phyloP scores from a whole-genome alignment of 148 eudicot species.

The Cornus kousa region DNA sequence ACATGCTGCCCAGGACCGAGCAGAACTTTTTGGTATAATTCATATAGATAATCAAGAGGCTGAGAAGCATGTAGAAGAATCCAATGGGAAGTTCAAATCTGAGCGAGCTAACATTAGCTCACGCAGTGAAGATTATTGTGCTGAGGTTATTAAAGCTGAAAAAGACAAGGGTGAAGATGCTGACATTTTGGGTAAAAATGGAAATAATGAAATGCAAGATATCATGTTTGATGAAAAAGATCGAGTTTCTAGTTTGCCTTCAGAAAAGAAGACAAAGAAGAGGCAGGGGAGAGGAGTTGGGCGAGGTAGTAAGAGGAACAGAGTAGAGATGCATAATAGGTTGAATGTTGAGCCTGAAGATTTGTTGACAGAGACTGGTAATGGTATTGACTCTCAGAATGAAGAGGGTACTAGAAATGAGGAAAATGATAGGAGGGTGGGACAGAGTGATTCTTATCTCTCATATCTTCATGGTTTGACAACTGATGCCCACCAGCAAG shows the following conservation, averaged over 20 bases:
- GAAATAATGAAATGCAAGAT: conserved; percentile 1
- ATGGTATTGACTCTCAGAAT: conserved; percentile 5
- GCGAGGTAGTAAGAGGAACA: not conserved
- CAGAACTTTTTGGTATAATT: conserved; percentile 31
- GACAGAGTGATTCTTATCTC: conserved; percentile 2
- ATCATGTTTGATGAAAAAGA: not conserved
- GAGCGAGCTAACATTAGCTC: not conserved
- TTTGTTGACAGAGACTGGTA: not conserved
- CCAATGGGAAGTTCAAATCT: conserved; percentile 7
- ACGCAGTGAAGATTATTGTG: not conserved
- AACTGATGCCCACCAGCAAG: not conserved
- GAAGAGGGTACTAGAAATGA: conserved; percentile 8
- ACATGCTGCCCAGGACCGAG: conserved; percentile 40
- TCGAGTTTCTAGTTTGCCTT: conserved; percentile 1
- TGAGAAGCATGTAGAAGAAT: not conserved
- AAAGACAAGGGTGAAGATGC: not conserved
- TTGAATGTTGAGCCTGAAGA: not conserved
- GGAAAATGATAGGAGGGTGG: not conserved
- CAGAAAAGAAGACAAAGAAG: conserved; percentile 2
- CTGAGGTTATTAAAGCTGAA: not conserved
- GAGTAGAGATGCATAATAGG: not conserved
- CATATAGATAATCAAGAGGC: not conserved
- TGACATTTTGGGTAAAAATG: not conserved
- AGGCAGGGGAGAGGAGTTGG: not conserved
- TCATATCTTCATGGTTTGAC: not conserved